Evolutionary conservation across 2,329 filamentous ascomycete species (phyloP), one percentile per base, ranked within the genome.

Genomic region (Microcera coccophila): DNA sequence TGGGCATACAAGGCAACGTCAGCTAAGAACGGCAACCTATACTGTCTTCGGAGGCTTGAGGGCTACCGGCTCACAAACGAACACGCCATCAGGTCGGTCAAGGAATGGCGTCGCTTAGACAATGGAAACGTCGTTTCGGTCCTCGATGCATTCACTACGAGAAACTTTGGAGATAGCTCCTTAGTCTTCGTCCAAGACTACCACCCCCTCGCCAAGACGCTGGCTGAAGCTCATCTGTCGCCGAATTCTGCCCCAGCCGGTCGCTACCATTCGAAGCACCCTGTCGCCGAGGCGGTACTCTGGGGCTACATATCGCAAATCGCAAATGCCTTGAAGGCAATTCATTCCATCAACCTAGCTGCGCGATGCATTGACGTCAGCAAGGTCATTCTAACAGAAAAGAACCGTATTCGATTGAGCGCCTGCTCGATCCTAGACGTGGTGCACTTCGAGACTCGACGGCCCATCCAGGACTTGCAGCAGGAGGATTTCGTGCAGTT

Each of bases 1-100:
- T 97, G 90, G 89, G 81, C 95, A 1, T 98, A 96, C 71, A 97
- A 97, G 69, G 91, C 90, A 8, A 83, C 85, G 18, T 95, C 89
- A 5, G 84, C 79, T 64, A 93, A 93, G 62, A 91, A 91, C 56
- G 93, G 90, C 10, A 84, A 87, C 52, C 81, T 84, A n/a, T 97
- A 95, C 66, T 89, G 85, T 44, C 72, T 98, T 36, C 80, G 93
- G 49, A 79, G 93, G 48, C 77, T 98, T 17, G 90, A 96, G 74
- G 85, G 89, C 37, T 96, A 90, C 61, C 84, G 89, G 10, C 69
- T 97, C 38, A 93, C 86, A 12, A 95, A 90, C 58, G 90, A 95
- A 58, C 85, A 89, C 54, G 87, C 90, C 4, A 94, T 97, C 39
- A 79, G 86, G 45, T 82, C 85, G 2, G 86, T 93, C 42, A 88